Base-by-base conservation (phyloP, 2,329 filamentous ascomycete genomes). In the Aureobasidium sp. region DNA sequence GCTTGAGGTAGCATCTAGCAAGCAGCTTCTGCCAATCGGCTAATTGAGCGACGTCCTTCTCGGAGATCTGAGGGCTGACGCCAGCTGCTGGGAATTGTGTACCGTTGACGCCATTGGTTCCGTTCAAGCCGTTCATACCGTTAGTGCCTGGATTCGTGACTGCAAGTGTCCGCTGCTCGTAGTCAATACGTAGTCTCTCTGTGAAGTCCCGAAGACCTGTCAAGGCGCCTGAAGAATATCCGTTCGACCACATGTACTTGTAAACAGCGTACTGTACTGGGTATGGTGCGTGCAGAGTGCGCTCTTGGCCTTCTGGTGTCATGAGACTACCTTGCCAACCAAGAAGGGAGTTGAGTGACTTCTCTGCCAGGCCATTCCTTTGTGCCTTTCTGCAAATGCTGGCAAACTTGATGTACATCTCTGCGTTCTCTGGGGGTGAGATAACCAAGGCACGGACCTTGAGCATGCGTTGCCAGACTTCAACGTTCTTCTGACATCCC, bases 381-480 rank as follows among this genome's bases (percentile, higher is more conserved):
- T 91, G 89, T 48, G 93, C 96, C 75, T 99, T 99, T 69, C 95
- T 89, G 75, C 95, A 99, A 7, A 99, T 84, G 69, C 97, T 99
- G 69, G 94, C 90, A 73, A 97, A 99, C 73, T 99, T 99, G 79
- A 99, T 97, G 86, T 92, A 97, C 91, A 99, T 99, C 69, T 96
- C 90, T 80, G 96, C 91, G 70, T 97, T 97, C 73, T 99, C 92
- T 39, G 85, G 85, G 0, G 95, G 93, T 0, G 87, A 87, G 64
- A 97, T 93, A 63, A 99, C 94, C 57, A 99, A 81, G 25, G 91
- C 90, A 63, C 94, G 86, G 34, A 99, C 86, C 71, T 96, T 94
- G 61, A 99, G 85, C 91, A 97, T 97, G 63, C 94, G 86, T 72
- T 97, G 92, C 94, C 94, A 99, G 3, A 97, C 91, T 70, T 99